Evolutionary conservation across 2,329 filamentous ascomycete species (phyloP).

Genomic region (Monosporascus ibericus): DNA sequence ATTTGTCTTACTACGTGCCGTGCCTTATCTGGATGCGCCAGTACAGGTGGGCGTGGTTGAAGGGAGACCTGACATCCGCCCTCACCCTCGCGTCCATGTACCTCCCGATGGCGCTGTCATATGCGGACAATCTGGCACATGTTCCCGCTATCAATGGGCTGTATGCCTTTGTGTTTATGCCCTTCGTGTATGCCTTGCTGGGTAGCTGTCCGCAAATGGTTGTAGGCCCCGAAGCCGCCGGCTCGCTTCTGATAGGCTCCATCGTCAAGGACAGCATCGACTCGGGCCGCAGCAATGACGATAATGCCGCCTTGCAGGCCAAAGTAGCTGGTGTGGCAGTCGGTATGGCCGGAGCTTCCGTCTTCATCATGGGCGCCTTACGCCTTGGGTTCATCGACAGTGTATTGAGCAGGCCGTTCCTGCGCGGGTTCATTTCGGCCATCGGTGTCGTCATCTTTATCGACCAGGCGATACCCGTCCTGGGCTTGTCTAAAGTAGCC

Average conservation of each 20-base stretch:
- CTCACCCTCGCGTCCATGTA: slow-evolving; percentile 98
- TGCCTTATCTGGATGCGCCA: slow-evolving; percentile 85
- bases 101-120: slow-evolving; percentile 91
- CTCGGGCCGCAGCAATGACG: slow-evolving; percentile 55
- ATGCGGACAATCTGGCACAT: slow-evolving; percentile 87
- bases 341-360: slow-evolving; percentile 79
- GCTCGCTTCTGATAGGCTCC: slow-evolving; percentile 81
- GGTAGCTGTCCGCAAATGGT: slow-evolving; percentile 92
- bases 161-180: slow-evolving; percentile 90
- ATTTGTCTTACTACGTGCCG: slow-evolving; percentile 88
- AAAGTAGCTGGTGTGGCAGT: slow-evolving; percentile 83
- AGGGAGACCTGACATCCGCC: slow-evolving; percentile 81
- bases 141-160: slow-evolving; percentile 89
- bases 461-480: slow-evolving; percentile 86
- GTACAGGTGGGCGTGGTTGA: slow-evolving; percentile 75
- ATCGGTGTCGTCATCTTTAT: slow-evolving; percentile 95
- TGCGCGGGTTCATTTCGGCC: slow-evolving; percentile 93
- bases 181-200: slow-evolving; percentile 82
- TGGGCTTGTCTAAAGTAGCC: slow-evolving; percentile 67
- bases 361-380: slow-evolving; percentile 79
- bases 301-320: slow-evolving; percentile 64
- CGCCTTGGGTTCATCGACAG: slow-evolving; percentile 90
- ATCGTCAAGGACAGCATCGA: slow-evolving; percentile 76
- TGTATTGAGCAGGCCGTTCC: slow-evolving; percentile 84
- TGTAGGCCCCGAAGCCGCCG: slow-evolving; percentile 90